phyloP scores from a whole-genome alignment of 1,284 basidiomycete species.

The Cryptococcus floricola region DNA sequence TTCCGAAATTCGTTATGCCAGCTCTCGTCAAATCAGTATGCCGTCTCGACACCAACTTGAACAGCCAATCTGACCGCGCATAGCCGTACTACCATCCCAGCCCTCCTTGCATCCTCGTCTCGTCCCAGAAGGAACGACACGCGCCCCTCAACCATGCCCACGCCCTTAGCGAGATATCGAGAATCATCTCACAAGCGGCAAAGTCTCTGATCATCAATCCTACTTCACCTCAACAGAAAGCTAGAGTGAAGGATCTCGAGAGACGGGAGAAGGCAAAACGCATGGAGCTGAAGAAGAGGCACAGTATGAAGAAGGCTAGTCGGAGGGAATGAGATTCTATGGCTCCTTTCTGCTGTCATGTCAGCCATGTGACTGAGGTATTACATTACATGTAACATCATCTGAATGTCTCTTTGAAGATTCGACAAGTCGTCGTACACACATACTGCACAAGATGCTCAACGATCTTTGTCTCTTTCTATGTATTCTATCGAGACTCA shows the following conservation, averaged over 20 bases:
- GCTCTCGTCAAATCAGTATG: conserved; percentile 38
- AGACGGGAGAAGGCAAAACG: conserved; percentile 29
- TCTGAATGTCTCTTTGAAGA: no score
- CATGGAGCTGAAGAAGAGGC: conserved; percentile 26
- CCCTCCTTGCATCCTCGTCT: conserved; percentile 37
- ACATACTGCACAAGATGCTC: no score
- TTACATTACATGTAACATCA: no score
- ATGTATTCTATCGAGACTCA: background rate
- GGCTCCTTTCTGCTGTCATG: background rate
- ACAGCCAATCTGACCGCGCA: background rate
- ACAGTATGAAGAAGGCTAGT: background rate
- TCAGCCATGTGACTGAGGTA: background rate
- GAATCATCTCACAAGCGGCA: conserved; percentile 27
- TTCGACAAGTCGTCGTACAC: no score
- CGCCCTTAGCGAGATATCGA: conserved; percentile 31
- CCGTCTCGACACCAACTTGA: background rate
- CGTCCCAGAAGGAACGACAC: conserved; percentile 35
- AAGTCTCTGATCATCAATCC: conserved; percentile 30
- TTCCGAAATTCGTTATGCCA: conserved; percentile 39
- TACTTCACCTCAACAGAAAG: conserved; percentile 35
- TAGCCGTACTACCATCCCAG: conserved; percentile 40
- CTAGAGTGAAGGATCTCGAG: conserved; percentile 26
- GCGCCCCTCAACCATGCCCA: conserved; percentile 33
- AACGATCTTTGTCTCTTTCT: background rate
- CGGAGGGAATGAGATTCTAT: conserved; percentile 19